Conservation (phyloP, 805 yeast genomes). For the Myxozyma melibiosi region DNA sequence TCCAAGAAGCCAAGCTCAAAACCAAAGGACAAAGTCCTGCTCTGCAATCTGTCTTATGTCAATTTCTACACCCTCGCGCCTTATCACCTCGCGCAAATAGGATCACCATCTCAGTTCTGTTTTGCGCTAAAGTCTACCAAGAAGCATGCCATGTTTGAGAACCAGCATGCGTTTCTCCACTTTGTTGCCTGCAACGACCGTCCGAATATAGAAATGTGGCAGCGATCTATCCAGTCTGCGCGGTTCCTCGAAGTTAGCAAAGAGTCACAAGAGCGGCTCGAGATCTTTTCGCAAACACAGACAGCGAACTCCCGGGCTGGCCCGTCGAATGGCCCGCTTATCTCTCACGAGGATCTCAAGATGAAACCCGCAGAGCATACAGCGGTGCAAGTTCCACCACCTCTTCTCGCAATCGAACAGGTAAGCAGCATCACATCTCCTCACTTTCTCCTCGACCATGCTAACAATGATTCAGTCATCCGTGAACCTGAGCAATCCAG, state of each 20-base stretch:
- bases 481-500: conserved; percentile 7
- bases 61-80: conserved; percentile 8
- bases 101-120: conserved; percentile 7
- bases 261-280: conserved; percentile 5
- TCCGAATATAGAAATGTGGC: conserved; percentile 23
- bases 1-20: conserved; percentile 18
- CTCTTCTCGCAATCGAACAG: conserved; percentile 14
- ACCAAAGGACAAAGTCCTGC: conserved; percentile 13
- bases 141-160: conserved; percentile 18
- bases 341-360: conserved; percentile 8
- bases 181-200: conserved; percentile 17
- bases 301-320: background rate
- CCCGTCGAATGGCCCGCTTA: conserved; percentile 8
- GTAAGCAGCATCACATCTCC: background rate
- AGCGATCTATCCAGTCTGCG: conserved; percentile 4
- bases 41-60: conserved; percentile 14
- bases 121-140: conserved; percentile 19
- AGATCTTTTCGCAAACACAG: background rate
- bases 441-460: background rate
- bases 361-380: conserved; percentile 4
- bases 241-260: conserved; percentile 11
- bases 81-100: background rate
- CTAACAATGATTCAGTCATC: background rate
- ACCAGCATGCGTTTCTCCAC: conserved; percentile 14
- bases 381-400: background rate